A percentile compares a stretch with the other conserved stretches of the same genome.
Conservation (phyloP, 495 filamentous ascomycete species). For the Neurospora sp. region DNA sequence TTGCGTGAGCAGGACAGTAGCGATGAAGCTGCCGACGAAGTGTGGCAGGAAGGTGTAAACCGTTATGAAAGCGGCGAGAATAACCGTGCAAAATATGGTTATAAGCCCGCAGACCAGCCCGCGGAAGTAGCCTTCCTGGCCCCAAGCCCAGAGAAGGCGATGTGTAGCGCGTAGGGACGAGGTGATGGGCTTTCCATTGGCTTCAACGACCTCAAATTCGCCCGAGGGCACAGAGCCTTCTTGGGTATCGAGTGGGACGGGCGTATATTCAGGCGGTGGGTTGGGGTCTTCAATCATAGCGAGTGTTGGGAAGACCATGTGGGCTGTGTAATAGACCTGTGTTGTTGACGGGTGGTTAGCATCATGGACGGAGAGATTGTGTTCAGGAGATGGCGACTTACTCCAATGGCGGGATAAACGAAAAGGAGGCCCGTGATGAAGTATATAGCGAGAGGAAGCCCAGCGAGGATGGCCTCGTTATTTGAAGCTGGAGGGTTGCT, state of each 20-base stretch:
- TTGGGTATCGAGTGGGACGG: conserved; percentile 19
- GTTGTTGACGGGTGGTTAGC: conserved; percentile 6
- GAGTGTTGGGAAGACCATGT: conserved; percentile 30
- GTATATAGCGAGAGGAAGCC: conserved; percentile 8
- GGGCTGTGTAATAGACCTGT: conserved; percentile 32
- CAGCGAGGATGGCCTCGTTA: background rate
- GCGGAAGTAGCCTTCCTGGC: conserved; percentile 31
- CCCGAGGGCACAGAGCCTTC: conserved; percentile 15
- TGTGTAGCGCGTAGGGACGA: conserved; percentile 33
- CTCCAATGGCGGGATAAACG: conserved; percentile 13
- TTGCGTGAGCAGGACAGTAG: conserved; percentile 25
- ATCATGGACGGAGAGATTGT: background rate
- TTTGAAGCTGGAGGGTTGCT: background rate
- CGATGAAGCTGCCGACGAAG: conserved; percentile 22
- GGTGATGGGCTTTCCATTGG: conserved; percentile 22
- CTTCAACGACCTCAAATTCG: background rate
- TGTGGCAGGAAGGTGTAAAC: conserved; percentile 13
- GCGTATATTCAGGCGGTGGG: conserved; percentile 33
- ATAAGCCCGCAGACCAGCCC: conserved; percentile 24
- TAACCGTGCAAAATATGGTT: conserved; percentile 3
- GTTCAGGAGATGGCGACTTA: conserved; percentile 11
- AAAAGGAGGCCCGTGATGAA: background rate
- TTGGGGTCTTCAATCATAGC: conserved; percentile 41
- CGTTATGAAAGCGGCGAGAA: conserved; percentile 11
- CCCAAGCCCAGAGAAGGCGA: conserved; percentile 25